These are phyloP conservation scores for Bolboschoenoplectus hybrid DNA, from an alignment of 202 grass and related monocot species.

Conservation along the genomic window DNA sequence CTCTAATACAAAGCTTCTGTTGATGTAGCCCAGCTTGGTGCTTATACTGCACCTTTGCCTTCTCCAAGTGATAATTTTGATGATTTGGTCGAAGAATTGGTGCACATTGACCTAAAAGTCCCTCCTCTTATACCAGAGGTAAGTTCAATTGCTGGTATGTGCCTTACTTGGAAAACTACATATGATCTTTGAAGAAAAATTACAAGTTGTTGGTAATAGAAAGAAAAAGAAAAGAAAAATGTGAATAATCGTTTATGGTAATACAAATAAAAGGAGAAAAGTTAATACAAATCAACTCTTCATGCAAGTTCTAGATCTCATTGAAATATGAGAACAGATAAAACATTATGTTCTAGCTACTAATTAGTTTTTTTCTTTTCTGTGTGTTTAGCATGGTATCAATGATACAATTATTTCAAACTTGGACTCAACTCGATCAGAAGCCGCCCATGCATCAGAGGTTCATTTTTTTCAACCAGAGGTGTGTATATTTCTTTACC, in stretches of 20 bases:
- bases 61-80: conserved; percentile 55
- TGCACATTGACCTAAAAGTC: conserved; percentile 45
- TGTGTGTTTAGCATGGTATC: conserved; percentile 51
- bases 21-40: conserved; percentile 35
- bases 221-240: neutral
- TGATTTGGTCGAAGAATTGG: conserved; percentile 53
- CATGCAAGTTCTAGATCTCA: neutral
- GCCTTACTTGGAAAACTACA: neutral
- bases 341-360: conserved; percentile 14
- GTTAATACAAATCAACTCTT: neutral
- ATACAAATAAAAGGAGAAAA: neutral
- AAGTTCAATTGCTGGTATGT: neutral
- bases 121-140: conserved; percentile 27
- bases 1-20: conserved; percentile 9
- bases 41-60: conserved; percentile 42
- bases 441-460: conserved; percentile 19
- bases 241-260: neutral
- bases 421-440: conserved; percentile 41
- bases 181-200: conserved; percentile 20
- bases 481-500: conserved; percentile 44
- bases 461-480: conserved; percentile 36
- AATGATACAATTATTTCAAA: conserved; percentile 44
- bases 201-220: neutral
- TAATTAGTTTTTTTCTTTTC: conserved; percentile 26
- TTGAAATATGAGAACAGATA: neutral